Conservation (phyloP, 768 basidiomycete species). For the Tephrocybe sp. region DNA sequence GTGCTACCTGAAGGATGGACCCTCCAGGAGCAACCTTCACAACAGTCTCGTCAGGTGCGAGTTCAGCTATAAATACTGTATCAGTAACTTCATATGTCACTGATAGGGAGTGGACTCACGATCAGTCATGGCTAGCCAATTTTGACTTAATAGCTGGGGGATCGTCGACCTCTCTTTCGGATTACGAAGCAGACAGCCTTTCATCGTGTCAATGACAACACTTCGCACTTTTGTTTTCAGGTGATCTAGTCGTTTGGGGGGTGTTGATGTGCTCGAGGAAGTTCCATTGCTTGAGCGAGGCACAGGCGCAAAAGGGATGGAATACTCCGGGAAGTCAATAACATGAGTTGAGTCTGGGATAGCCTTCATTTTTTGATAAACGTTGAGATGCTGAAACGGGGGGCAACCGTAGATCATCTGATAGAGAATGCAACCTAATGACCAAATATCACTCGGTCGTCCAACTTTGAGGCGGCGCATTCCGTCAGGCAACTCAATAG, state of each 20-base stretch:
- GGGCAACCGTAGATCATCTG: slow-evolving; percentile 97
- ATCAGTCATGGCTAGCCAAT: slow-evolving; percentile 71
- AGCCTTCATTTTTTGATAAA: slow-evolving; percentile 89
- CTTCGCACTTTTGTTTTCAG: slow-evolving; percentile 66
- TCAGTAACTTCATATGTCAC: background rate
- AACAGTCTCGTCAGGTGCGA: slow-evolving; percentile 57
- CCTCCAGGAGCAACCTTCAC: slow-evolving; percentile 41
- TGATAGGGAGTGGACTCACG: slow-evolving; percentile 32
- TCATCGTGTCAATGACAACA: slow-evolving; percentile 80
- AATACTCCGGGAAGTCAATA: slow-evolving; percentile 80
- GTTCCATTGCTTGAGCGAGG: slow-evolving; percentile 26
- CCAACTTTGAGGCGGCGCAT: slow-evolving; percentile 93
- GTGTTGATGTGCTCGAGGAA: slow-evolving; percentile 28
- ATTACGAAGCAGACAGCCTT: slow-evolving; percentile 72
- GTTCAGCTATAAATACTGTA: slow-evolving; percentile 21
- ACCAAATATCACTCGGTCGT: slow-evolving; percentile 96
- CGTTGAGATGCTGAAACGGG: slow-evolving; percentile 83
- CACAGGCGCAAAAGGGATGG: slow-evolving; percentile 49
- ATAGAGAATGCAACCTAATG: slow-evolving; percentile 94
- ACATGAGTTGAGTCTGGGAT: slow-evolving; percentile 77
- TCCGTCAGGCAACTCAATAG: slow-evolving; percentile 84
- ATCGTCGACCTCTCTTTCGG: slow-evolving; percentile 87
- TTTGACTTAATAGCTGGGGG: slow-evolving; percentile 78
- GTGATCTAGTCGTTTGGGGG: slow-evolving; percentile 63
- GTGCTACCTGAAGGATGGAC: slow-evolving; percentile 1